Evolutionary conservation across 495 filamentous ascomycete genomes (phyloP).

Genomic region (Chlorociboria aeruginascens): DNA sequence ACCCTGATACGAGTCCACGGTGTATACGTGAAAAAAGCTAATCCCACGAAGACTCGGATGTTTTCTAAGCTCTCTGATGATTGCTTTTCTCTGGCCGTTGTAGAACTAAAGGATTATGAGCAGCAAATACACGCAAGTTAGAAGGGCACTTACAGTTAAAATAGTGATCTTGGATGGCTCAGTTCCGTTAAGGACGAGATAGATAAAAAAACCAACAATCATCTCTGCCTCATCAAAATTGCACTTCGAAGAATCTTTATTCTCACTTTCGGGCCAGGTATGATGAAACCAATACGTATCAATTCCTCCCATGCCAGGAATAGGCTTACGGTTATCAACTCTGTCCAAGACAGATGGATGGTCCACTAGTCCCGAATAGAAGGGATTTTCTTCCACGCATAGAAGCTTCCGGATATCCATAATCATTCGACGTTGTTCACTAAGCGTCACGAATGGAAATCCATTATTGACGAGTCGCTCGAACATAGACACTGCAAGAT

Average conservation of each 20-base stretch:
- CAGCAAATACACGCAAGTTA: neutral
- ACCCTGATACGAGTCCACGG: conserved; percentile 89
- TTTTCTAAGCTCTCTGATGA: conserved; percentile 40
- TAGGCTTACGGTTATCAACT: conserved; percentile 31
- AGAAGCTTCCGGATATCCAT: conserved; percentile 56
- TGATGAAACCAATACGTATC: conserved; percentile 68
- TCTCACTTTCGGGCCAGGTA: conserved; percentile 48
- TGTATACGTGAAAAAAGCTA: conserved; percentile 52
- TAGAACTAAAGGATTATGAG: conserved; percentile 44
- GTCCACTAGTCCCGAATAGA: conserved; percentile 60
- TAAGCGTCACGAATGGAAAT: conserved; percentile 49
- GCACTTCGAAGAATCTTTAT: conserved; percentile 54
- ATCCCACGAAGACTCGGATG: conserved; percentile 34
- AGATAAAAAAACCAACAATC: conserved; percentile 58
- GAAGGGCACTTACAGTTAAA: conserved; percentile 37
- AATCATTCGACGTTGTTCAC: conserved; percentile 58
- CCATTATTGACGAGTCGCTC: conserved; percentile 65
- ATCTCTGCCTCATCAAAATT: conserved; percentile 71
- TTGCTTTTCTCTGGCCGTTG: conserved; percentile 64
- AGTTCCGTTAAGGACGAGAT: conserved; percentile 59
- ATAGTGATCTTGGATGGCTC: conserved; percentile 56
- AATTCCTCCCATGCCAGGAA: conserved; percentile 69
- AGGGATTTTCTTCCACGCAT: conserved; percentile 18
- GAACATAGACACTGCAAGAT: conserved; percentile 58
- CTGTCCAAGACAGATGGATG: conserved; percentile 48